Evolutionary conservation across 1,139 yeast species (phyloP).

Genomic region (Debaryomyces fabryi): DNA sequence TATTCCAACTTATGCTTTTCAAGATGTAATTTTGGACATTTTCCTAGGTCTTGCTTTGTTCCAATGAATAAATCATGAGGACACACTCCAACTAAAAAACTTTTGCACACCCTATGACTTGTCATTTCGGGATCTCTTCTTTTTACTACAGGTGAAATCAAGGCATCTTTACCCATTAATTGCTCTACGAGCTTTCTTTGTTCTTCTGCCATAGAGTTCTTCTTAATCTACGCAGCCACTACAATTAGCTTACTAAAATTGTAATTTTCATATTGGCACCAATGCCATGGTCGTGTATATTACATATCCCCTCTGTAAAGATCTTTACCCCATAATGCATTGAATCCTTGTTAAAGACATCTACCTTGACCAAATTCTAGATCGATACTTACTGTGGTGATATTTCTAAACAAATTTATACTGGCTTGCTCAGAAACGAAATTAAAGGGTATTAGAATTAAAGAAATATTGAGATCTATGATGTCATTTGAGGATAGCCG

Average conservation of each 20-base stretch:
- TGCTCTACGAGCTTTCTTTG: constrained; percentile 79
- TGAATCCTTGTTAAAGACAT: neutral
- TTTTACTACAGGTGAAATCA: constrained; percentile 38
- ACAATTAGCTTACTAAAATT: neutral
- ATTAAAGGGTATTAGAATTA: too few species aligned
- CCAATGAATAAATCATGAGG: constrained; percentile 84
- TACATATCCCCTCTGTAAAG: neutral
- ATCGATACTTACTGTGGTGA: neutral
- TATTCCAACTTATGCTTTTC: constrained; percentile 79
- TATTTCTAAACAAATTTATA: too few species aligned
- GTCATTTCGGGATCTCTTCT: constrained; percentile 54
- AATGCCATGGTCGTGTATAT: neutral
- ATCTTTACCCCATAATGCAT: neutral
- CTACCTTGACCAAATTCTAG: neutral
- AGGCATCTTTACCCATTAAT: constrained; percentile 73
- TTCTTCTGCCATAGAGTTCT: constrained; percentile 56
- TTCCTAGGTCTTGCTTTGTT: constrained; percentile 83
- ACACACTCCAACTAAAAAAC: constrained; percentile 84
- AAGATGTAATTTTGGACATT: constrained; percentile 75
- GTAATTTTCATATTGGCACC: constrained; percentile 2
- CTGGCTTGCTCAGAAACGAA: neutral
- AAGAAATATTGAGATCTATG: neutral
- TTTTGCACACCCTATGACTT: constrained; percentile 73
- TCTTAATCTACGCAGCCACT: too few species aligned
- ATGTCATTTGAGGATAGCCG: neutral